Evolutionary conservation across 2,329 filamentous ascomycete species (phyloP).

Genomic region (Calonectria hongkongensis): DNA sequence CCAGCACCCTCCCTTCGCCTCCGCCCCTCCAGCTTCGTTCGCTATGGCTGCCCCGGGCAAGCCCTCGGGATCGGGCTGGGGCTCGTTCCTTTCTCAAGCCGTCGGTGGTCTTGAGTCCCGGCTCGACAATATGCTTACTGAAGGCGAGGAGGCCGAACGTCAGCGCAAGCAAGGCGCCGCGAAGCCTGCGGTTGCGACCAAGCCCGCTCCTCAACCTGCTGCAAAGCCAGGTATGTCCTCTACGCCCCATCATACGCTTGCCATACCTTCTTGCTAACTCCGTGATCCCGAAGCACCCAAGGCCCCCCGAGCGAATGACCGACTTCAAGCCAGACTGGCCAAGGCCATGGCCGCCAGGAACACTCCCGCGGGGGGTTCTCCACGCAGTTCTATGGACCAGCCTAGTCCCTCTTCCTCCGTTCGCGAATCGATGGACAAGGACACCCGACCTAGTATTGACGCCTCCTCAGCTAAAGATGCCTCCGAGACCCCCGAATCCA

Average conservation of each 20-base stretch:
- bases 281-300: slow-evolving; percentile 66
- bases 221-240: slow-evolving; percentile 48
- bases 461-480: slow-evolving; percentile 41
- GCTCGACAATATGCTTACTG: slow-evolving; percentile 92
- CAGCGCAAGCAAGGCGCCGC: slow-evolving; percentile 23
- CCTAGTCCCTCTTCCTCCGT: slow-evolving; percentile 55
- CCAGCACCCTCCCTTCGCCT: not conserved
- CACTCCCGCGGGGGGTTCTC: slow-evolving; percentile 54
- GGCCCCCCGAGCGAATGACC: slow-evolving; percentile 81
- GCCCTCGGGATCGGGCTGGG: slow-evolving; percentile 78
- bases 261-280: slow-evolving; percentile 25
- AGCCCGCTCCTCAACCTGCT: slow-evolving; percentile 31
- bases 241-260: not conserved
- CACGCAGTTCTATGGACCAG: slow-evolving; percentile 62
- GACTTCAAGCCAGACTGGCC: slow-evolving; percentile 91
- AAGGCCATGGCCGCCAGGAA: slow-evolving; percentile 88
- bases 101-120: slow-evolving; percentile 95
- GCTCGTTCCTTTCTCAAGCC: slow-evolving; percentile 88
- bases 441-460: slow-evolving; percentile 46
- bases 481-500: slow-evolving; percentile 38
- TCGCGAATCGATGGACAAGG: slow-evolving; percentile 55
- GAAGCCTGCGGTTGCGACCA: slow-evolving; percentile 32
- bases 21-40: slow-evolving; percentile 24
- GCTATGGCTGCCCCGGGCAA: slow-evolving; percentile 71
- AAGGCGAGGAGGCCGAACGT: slow-evolving; percentile 74